Evolutionary conservation across 2,329 filamentous ascomycete genomes (phyloP), one percentile per base, ranked within the genome.

Genomic region (Neoscytalidium dimidiatum): DNA sequence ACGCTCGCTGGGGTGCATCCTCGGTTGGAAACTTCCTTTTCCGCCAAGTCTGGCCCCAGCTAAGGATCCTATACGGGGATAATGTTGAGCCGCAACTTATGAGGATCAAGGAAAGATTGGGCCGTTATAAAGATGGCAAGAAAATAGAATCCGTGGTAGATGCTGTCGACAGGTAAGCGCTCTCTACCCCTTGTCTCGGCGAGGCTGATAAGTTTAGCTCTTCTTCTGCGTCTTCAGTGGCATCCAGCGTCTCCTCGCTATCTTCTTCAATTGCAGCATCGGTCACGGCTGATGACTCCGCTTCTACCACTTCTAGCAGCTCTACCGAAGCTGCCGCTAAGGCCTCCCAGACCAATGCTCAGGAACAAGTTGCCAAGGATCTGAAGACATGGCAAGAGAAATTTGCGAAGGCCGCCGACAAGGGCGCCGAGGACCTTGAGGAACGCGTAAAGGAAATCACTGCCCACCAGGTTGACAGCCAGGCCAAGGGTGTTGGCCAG

Each of bases 41-140:
- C 65, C 86, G 87, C 52, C 89, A 88, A 1, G 81, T 98, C 17
- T 95, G 92, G 90, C 94, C 94, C 1, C 89, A 90, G 68, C 68
- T 97, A 11, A 88, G 90, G 28, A 84, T 91, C 14, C 80, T 97
- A 4, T 98, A 98, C 73, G 86, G 89, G 11, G 89, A 97, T 73
- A 97, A 96, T 71, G 94, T 99, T 3, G 94, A 98, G 79, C 96
- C 96, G 14, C 96, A 99, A 78, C 84, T 99, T 14, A 86, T 94
- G 64, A 92, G 93, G 71, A 98, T 99, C 72, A 92, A 92, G 13
- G 91, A 97, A 80, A 89, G 94, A 51, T 85, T 99, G 11, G 94
- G 93, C 44, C 84, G 90, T 53, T 92, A 93, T 77, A 88, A 84
- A 68, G 84, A 86, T 70, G 86, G 86, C 21, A 87, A 86, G 74